Conservation (phyloP, 163 green algal species). For the Botryococcus braunii region DNA sequence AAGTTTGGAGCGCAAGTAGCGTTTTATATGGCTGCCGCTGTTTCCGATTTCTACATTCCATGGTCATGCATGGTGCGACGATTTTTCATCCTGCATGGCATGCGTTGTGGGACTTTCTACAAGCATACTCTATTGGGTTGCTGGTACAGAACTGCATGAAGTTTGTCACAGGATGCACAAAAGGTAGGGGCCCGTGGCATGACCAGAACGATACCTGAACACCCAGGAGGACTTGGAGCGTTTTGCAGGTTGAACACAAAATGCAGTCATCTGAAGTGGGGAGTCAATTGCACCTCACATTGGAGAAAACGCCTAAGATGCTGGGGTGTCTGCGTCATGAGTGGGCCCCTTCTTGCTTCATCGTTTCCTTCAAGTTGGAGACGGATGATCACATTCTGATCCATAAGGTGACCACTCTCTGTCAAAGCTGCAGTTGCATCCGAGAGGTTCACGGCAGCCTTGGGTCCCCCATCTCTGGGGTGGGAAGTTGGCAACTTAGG, state of each 20-base stretch:
- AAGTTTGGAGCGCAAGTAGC: slow-evolving; percentile 32
- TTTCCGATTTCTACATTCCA: slow-evolving; percentile 97
- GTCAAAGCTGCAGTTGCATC: too few relatives aligned
- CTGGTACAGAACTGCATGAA: too few relatives aligned
- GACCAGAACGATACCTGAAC: too few relatives aligned
- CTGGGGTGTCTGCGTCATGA: slow-evolving; percentile 59
- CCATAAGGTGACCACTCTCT: slow-evolving; percentile 50
- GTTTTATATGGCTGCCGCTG: slow-evolving; percentile 92
- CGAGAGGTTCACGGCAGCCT: too few relatives aligned
- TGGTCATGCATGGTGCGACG: slow-evolving; percentile 80
- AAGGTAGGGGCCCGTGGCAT: too few relatives aligned
- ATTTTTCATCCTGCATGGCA: too few relatives aligned
- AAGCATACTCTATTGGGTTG: too few relatives aligned
- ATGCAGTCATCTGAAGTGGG: slow-evolving; percentile 80
- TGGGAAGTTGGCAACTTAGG: too few relatives aligned
- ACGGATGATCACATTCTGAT: slow-evolving; percentile 87
- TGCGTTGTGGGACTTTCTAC: too few relatives aligned
- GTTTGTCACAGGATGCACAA: too few relatives aligned
- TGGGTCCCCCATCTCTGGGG: too few relatives aligned
- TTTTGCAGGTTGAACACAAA: slow-evolving; percentile 88
- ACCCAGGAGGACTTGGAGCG: too few relatives aligned
- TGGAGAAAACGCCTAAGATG: slow-evolving; percentile 91
- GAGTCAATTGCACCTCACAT: slow-evolving; percentile 45
- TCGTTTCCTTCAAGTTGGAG: slow-evolving; percentile 98
- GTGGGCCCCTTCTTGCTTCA: slow-evolving; percentile 78